Evolutionary conservation across 1,284 basidiomycete genomes (phyloP), one percentile per base, ranked within the genome.

Genomic region (Cryptococcus depauperatus): DNA sequence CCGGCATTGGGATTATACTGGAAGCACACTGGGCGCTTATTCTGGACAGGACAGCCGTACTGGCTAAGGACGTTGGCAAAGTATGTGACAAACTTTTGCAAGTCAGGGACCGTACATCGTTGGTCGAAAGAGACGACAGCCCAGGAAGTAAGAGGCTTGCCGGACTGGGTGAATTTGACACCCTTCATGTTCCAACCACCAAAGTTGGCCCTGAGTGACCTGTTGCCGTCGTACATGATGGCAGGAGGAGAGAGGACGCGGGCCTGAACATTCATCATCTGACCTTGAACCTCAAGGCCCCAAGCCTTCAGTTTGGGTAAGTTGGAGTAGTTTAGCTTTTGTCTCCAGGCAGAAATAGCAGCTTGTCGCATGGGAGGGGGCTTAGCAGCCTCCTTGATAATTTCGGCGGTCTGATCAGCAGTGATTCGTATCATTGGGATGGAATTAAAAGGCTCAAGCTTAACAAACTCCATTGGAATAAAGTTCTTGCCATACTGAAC

Each of bases 361-460:
- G 41, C 45, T 27, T 56, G 44, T 34, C 69, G 60, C 41, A 71
- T 61, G 2, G 50, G 51, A 19, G 72, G 72, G 25, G 56, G 54
- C 47, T 66, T 65, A 11, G 70, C 72, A 11, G 70, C 65, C 25
- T 69, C 55, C 46, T 62, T 66, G 60, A 73, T 72, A 67, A 73
- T 51, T 37, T 62, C 68, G 16, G 66, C 68, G 7, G 69, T 64
- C 50, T 69, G 66, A 44, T 63, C 67, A 22, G 57, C 10, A 14
- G 57, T 48, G 16, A 63, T 46, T 14, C 30, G 43, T 5, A 30
- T 41, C 45, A 61, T 50, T 2, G 65, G 65, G 26, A 67, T 58
- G 3, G 54, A 48, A 55, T 72, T 66, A 57, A 70, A 70, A 21
- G 59, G 59, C 14, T 48, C 38, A 34, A 72, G 48, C 19, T 50